Conservation (phyloP, 495 filamentous ascomycete genomes). For the Cladorrhinum samala region DNA sequence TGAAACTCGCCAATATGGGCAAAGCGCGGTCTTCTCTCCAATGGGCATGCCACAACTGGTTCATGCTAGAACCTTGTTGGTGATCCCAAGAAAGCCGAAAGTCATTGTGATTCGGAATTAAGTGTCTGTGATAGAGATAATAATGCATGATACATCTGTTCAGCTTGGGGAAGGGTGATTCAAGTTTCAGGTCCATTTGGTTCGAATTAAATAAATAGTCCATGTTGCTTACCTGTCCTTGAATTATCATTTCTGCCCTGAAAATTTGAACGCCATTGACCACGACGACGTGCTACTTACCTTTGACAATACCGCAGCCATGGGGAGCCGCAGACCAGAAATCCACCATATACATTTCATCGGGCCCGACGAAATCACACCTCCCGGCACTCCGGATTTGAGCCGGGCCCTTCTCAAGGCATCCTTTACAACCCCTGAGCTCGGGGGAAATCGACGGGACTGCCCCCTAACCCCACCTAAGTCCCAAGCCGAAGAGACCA, state of each 20-base stretch:
- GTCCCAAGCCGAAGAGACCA: not conserved
- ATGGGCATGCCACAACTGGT: slow-evolving; percentile 1
- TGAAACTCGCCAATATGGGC: no score
- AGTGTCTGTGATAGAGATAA: no score
- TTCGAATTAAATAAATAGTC: not conserved
- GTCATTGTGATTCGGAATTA: not conserved
- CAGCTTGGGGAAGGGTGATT: not conserved
- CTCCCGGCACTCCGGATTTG: not conserved
- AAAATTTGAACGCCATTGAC: no score
- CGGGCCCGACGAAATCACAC: not conserved
- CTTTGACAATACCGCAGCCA: not conserved
- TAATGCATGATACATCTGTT: not conserved
- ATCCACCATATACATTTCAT: no score
- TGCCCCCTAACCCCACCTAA: not conserved
- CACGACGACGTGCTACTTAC: not conserved
- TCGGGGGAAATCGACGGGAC: not conserved
- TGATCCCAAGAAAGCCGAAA: not conserved
- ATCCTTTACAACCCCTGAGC: not conserved
- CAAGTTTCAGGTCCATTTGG: no score
- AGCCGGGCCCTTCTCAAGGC: not conserved
- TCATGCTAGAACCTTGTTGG: not conserved
- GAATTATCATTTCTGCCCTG: no score
- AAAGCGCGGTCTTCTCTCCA: no score
- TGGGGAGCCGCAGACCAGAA: not conserved
- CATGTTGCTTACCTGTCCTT: not conserved